Evolutionary conservation across 257 asterid species (phyloP), one percentile per base, ranked within the genome.

Genomic region (Parsonsia alboflavescens): DNA sequence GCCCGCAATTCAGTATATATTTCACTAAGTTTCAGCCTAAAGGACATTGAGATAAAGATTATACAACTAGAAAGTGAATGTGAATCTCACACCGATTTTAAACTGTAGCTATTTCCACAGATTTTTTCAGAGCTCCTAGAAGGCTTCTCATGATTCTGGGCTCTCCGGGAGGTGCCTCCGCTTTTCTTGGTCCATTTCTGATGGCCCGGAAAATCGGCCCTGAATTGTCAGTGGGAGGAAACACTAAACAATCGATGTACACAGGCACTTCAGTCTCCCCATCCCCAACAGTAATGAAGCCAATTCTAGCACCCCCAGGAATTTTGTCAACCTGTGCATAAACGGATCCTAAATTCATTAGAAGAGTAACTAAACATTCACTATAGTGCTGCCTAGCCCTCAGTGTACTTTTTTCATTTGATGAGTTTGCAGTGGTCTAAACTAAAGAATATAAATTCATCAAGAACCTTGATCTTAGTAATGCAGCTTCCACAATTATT

Each of bases 111-210:
- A 93, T 71, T 80, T 91, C 89, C 15, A 91, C 91, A 71, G 97
- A 91, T 80, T 93, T 93, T 72, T 88, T 87, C n/a, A 93, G 87
- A 82, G 97, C 97, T 22, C 80, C 91, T 46, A 87, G 71, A 2
- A 93, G 89, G 84, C 98, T 88, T 88, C 91, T 85, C 98, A 93
- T 93, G 88, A 93, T 90, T 67, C 98, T 83, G 72, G 89, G 90
- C 76, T 93, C 98, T 57, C 97, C 97, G 0, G 97, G 98, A 58
- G 97, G 85, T 0, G 93, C 46, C 80, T 85, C 73, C 73, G 80
- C 93, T 84, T 81, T 93, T 79, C 12, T 24, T 16, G 87, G 88
- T 33, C 97, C 97, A 71, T 93, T 91, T 80, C 98, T 84, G 71
- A 84, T 78, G 56, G 97, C 97, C 73, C 92, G 85, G 70, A 93